These are phyloP conservation scores for Cladobotryum mycophilum DNA, from an alignment of 2,329 filamentous ascomycete species.

Conservation along the genomic window DNA sequence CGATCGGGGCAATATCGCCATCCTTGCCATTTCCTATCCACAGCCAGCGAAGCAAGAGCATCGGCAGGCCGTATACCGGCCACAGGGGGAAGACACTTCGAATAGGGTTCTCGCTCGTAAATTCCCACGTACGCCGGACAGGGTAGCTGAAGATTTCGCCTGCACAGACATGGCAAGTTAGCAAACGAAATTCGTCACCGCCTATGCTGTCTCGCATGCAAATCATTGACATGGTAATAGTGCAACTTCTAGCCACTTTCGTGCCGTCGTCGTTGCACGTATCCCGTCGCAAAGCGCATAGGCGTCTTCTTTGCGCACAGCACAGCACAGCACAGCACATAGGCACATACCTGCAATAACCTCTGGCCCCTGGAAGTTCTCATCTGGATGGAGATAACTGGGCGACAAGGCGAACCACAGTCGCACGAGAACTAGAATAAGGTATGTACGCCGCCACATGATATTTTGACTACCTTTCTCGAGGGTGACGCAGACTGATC, in stretches of 20 bases:
- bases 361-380: constrained; percentile 98
- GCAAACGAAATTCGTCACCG: background rate
- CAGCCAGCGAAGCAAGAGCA: constrained; percentile 87
- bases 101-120: constrained; percentile 79
- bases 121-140: constrained; percentile 90
- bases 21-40: constrained; percentile 78
- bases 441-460: constrained; percentile 91
- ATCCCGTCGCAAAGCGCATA: no score
- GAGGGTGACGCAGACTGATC: constrained; percentile 16
- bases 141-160: constrained; percentile 91
- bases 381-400: constrained; percentile 96
- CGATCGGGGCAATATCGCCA: constrained; percentile 70
- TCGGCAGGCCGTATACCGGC: constrained; percentile 89
- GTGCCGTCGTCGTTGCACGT: no score
- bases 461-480: constrained; percentile 19
- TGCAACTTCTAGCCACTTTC: no score
- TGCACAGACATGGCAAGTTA: constrained; percentile 30
- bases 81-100: constrained; percentile 96
- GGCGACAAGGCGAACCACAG: constrained; percentile 91
- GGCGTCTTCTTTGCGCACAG: no score
- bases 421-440: constrained; percentile 77
- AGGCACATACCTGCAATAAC: constrained; percentile 77
- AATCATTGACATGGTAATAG: no score
- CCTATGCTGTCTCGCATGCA: no score
- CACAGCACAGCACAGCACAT: background rate